phyloP scores from a whole-genome alignment of 495 filamentous ascomycete genomes.

The Neurospora sp. region DNA sequence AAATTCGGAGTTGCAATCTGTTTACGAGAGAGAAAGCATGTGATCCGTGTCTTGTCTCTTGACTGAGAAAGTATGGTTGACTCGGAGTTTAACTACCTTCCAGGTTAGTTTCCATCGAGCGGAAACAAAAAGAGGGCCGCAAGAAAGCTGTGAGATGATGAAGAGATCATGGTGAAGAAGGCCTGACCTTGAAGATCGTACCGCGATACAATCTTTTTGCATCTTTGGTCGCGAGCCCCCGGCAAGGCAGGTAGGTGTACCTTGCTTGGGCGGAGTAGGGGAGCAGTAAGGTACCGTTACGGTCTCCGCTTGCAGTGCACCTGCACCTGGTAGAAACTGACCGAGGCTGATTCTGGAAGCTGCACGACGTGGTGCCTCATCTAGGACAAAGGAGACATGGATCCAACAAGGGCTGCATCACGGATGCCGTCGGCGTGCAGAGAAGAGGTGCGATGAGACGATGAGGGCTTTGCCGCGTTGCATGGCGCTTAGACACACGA shows the following conservation, averaged over 20 bases:
- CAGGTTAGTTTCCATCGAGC: neutral
- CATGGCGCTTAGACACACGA: neutral
- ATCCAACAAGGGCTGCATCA: neutral
- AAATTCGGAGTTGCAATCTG: neutral
- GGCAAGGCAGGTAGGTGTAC: neutral
- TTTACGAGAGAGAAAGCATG: neutral
- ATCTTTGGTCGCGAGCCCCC: neutral
- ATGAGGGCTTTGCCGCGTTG: neutral
- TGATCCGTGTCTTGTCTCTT: neutral
- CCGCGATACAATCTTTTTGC: neutral
- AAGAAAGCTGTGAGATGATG: neutral
- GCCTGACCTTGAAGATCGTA: neutral
- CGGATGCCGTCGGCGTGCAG: neutral
- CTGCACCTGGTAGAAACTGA: neutral
- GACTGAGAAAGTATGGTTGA: neutral
- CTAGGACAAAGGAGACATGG: conserved; percentile 20
- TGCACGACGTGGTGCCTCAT: conserved; percentile 23
- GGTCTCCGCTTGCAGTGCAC: neutral
- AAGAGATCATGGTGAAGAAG: neutral
- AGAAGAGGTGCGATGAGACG: neutral
- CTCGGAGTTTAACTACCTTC: neutral
- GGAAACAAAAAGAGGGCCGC: neutral
- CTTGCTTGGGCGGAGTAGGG: neutral
- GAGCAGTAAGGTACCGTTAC: neutral
- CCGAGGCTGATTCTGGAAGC: conserved; percentile 5